Evolutionary conservation across 306 rosid species (phyloP), one percentile per base, ranked within the genome.

Genomic region (Glycine tomentella): DNA sequence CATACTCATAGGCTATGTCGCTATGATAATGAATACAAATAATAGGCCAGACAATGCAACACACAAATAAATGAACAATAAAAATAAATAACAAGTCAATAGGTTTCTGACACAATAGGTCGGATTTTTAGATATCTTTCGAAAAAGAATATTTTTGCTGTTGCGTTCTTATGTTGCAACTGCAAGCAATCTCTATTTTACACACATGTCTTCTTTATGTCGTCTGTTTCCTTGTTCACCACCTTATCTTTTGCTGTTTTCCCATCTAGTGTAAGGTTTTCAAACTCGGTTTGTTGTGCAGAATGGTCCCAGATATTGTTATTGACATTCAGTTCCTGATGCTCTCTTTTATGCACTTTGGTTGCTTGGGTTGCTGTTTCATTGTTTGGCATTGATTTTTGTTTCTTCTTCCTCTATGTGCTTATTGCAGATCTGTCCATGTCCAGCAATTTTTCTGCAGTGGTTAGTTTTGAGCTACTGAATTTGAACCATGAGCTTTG

Each of bases 361-460:
- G 59, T 20, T 75, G 7, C 44, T 51, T 40, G 64, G 64, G 69
- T 61, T 77, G 50, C 33, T 70, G 12, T 61, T 62, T 74, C 33
- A 58, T 44, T 71, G 51, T 84, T 78, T 74, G 77, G 75, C 55
- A 72, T 89, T 90, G 86, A 91, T 74, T 76, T 77, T 72, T 69
- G 72, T 34, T 77, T 73, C 57, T 56, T 82, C 78, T 58, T 72
- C 79, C 74, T 46, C 74, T 51, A 51, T 74, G 82, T 87, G 82
- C 78, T 77, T 72, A 66, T 76, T 80, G 88, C 92, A 92, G 97
- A 92, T 86, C 81, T 89, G 64, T 92, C 94, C 63, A 78, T 89
- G 85, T 85, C 82, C 80, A 92, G 94, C 90, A 90, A 84, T 84
- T 87, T 80, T 87, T 92, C 90, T 80, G 70, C 92, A 31, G 86